Base-by-base conservation (phyloP, 106 monocot species). In the Acanthochlamys bracteata region DNA sequence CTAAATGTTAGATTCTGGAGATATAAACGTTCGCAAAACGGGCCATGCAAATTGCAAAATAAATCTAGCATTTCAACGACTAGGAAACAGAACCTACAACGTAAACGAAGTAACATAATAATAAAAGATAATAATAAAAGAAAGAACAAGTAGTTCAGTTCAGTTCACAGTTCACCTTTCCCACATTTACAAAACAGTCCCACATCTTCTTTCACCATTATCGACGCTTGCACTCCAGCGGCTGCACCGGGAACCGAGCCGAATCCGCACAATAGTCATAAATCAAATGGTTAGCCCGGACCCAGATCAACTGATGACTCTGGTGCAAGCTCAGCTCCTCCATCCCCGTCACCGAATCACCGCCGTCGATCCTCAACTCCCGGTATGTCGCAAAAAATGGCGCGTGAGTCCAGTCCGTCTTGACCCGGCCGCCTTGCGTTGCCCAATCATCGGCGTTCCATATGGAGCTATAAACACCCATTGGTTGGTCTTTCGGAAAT, bases 361-460 rank as follows among this genome's bases (percentile, higher is more conserved):
- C 79, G 22, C 81, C 89, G 19, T 90, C 86, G 15, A 95, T 77
- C 63, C 46, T 42, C 15, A 95, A 57, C 7, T 66, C 76, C 15
- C 88, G 58, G 59, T 71, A 96, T 6, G 75, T 67, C 16, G 84
- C 70, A 42, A 85, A 79, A 63, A 96, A 96, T 11, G 96, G 96
- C 19, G 84, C 82, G 59, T 96, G 84, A 15, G 80, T 59, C 96
- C 96, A 96, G 66, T 96, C 82, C 3, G 87, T 91, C 83, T 96
- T 96, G 56, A 91, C 87, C 55, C 76, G 39, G 4, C 96, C 96
- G 0, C 96, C 96, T 71, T 88, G 79, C 54, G 96, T 96, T 16
- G 96, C 96, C 90, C 96, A 96, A 56, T 96, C 96, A 70, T 96
- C 96, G 42, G 96, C 96, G 65, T 96, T 96, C 96, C 96, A 96